Evolutionary conservation across 106 monocot species (phyloP), one percentile per base, ranked within the genome.

Genomic region (Acorus calamus): DNA sequence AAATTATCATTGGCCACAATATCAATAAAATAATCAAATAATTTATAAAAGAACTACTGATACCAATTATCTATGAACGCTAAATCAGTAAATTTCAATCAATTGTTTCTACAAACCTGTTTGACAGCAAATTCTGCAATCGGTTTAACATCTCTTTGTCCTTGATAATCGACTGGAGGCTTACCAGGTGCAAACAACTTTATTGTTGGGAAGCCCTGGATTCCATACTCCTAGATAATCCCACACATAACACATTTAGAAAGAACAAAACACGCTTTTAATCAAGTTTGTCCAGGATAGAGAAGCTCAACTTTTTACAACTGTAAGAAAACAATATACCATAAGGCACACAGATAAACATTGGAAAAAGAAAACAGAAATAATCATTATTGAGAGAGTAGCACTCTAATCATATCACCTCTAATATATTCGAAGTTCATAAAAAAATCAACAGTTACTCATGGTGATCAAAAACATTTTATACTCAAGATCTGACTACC

Each of bases 91-190:
- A 28, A 28, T 28, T 28, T 28, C 28, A 28, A 28, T 28, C 28
- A 28, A 28, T 28, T 28, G 28, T 28, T 28, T 28, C 28, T 28
- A 13, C 47, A 68, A 76, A 91, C 98, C 98, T 98, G 91, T 53
- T 85, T 59, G 43, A 98, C 72, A 70, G 83, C 88, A 77, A 92
- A 98, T 64, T 98, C 98, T 51, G 80, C 98, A 75, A 98, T 92
- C 47, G 91, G 92, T 52, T 98, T 98, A 55, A 80, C 91, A 57
- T 98, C 98, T 53, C 98, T 84, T 64, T 85, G 83, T 62, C 98
- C 92, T 79, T 88, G 85, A 85, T 98, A 98, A 81, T 98, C 98
- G 44, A 88, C 75, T 42, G 98, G 92, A 73, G 83, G 81, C 49
- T 98, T 98, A 42, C 98, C 98, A 75, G 98, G 88, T 13, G 61